Base-by-base conservation (phyloP, 768 basidiomycete genomes). In the Mycena kentingensis region DNA sequence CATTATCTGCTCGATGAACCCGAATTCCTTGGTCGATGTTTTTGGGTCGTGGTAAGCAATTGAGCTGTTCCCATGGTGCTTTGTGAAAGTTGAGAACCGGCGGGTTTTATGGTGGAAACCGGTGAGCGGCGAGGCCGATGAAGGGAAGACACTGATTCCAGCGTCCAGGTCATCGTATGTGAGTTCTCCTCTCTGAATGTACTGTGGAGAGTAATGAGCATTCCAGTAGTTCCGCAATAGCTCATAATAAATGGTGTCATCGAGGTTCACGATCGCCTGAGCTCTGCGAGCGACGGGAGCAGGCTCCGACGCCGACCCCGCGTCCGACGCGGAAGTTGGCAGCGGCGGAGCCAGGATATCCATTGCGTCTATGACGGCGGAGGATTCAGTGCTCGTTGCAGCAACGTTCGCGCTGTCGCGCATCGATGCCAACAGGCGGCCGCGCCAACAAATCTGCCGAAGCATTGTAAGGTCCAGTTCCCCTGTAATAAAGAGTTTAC, bases 151-250 rank as follows among this genome's bases (percentile, higher is more conserved):
- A 15, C 45, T 34, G 24, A 13, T 34, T 16, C n/a, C 42, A 8
- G 19, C 36, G 24, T 54, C 27, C 46, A 43, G 1, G 1, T 19
- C 39, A 41, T 43, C 32, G 12, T 16, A 26, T 18, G 28, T 54
- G n/a, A 54, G 32, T n/a, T 34, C 11, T 24, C 32, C 13, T 13
- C 24, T 13, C 31, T 35, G 52, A 27, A 54, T 54, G 22, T 54
- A 54, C 13, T 31, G 10, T 18, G 52, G 52, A 13, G 52, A 48
- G 26, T 47, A 48, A 3, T 24, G 47, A 15, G 22, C 38, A 19
- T 54, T 54, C 52, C 52, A 54, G 46, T 54, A 54, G 24, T 24
- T 1, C n/a, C 34, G 46, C 35, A 54, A 41, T 27, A 54, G 29
- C 46, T 48, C 52, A 21, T 47, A 34, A n/a, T 34, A 11, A 34